Base-by-base conservation (phyloP, 1,284 basidiomycete species). In the Rhodotorula sp. region DNA sequence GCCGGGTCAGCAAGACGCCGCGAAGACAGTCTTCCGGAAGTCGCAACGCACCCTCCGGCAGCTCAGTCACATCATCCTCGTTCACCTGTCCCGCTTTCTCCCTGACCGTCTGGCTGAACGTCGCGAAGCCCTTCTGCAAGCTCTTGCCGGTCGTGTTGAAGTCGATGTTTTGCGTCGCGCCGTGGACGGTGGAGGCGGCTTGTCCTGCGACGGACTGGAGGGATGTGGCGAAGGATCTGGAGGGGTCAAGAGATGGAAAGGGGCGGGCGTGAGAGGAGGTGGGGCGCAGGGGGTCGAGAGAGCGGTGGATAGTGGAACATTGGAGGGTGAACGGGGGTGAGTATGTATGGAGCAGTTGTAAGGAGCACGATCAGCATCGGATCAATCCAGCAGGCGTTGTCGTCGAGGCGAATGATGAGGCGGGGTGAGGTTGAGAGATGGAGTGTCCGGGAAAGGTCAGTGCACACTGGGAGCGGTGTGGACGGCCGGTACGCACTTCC, bases 61-160 rank as follows among this genome's bases (percentile, higher is more conserved):
- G 85, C 82, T 98, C 95, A 27, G 95, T 99, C 79, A 99, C 95
- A 77, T 95, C 94, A 71, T 93, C 92, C 29, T 90, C 85, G 22
- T 90, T 86, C 67, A 96, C 87, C 77, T 92, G 89, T 34, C 95
- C 95, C 7, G 98, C 85, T 61, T 90, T 86, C 82, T 99, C 95
- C 76, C 85, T 84, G 60, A 76, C 69, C 1, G 64, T 60, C 67
- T 78, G 77, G n/a, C 66, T 51, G 15, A 78, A 39, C 32, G 55
- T 76, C 20, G 57, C 55, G 29, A 77, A 75, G 11, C 67, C 64
- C 52, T 73, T 72, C 22, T 69, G 64, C 66, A 76, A 64, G 62
- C 66, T 72, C 62, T 59, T 71, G 15, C 56, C 54, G 22, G 76
- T 76, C 48, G 58, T 44, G 54, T 72, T 73, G 52, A 76, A 56